Evolutionary conservation across 2,329 filamentous ascomycete genomes (phyloP).

Genomic region (Botrytis elliptica): DNA sequence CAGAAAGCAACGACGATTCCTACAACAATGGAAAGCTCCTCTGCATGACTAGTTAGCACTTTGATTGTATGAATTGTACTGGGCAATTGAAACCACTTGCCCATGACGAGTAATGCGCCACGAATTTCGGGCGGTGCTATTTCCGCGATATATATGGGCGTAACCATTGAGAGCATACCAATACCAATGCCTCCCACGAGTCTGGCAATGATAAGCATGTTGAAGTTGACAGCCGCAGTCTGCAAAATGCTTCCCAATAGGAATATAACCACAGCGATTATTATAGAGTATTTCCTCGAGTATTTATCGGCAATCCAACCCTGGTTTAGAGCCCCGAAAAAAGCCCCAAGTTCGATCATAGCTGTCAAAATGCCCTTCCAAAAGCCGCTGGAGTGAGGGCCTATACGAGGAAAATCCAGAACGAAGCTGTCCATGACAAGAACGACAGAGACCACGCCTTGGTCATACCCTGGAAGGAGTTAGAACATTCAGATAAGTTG

Average conservation of each 20-base stretch:
- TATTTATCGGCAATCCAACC: conserved; percentile 48
- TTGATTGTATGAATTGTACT: neutral
- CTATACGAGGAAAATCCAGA: conserved; percentile 38
- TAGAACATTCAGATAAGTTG: neutral
- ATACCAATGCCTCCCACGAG: conserved; percentile 50
- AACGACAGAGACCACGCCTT: conserved; percentile 47
- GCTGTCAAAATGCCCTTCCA: conserved; percentile 18
- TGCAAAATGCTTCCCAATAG: conserved; percentile 51
- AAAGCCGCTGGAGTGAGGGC: conserved; percentile 17
- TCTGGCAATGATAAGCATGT: conserved; percentile 50
- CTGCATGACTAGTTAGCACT: conserved; percentile 9
- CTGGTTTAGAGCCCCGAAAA: conserved; percentile 31
- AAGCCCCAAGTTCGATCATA: conserved; percentile 44
- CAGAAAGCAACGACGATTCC: conserved; percentile 47
- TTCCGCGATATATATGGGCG: conserved; percentile 50
- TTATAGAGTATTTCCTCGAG: conserved; percentile 52
- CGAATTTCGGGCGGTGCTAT: conserved; percentile 45
- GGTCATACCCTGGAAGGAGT: conserved; percentile 45
- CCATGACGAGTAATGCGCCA: conserved; percentile 25
- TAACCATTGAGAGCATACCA: conserved; percentile 48
- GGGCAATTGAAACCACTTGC: neutral
- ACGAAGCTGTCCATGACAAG: conserved; percentile 47
- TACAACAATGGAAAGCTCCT: conserved; percentile 43
- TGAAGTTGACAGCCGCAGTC: conserved; percentile 49
- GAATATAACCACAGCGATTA: conserved; percentile 51